phyloP scores from a whole-genome alignment of 2,329 filamentous ascomycete species.

The Cytospora paraplurivora region DNA sequence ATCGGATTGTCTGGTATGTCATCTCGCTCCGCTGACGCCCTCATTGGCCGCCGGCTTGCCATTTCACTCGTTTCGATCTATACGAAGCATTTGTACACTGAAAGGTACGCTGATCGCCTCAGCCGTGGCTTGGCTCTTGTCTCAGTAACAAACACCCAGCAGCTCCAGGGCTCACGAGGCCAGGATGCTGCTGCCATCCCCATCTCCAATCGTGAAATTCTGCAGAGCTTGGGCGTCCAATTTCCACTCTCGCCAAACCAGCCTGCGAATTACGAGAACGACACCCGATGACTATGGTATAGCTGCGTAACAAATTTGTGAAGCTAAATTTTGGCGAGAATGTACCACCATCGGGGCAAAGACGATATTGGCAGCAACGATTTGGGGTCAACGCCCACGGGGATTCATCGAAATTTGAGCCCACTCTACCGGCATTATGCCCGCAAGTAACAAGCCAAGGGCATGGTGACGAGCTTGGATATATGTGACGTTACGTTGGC shows the following conservation, averaged over 20 bases:
- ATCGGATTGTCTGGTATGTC: constrained; percentile 25
- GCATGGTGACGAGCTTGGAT: neutral
- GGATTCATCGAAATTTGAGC: neutral
- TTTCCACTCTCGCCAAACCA: neutral
- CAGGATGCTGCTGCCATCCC: neutral
- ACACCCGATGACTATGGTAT: neutral
- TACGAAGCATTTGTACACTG: constrained; percentile 29
- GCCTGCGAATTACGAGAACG: neutral
- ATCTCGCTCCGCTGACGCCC: constrained; percentile 23
- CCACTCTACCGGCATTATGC: neutral
- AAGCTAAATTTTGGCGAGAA: neutral
- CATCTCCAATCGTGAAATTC: neutral
- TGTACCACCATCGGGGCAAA: neutral
- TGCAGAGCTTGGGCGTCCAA: neutral
- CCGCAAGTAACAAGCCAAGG: neutral
- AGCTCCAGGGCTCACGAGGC: neutral
- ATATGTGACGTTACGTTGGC: neutral
- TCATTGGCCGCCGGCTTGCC: constrained; percentile 21
- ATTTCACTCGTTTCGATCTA: constrained; percentile 23
- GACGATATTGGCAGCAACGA: neutral
- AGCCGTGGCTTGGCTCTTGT: constrained; percentile 28
- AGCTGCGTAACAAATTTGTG: neutral
- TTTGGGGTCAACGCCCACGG: neutral
- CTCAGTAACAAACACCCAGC: constrained; percentile 21
- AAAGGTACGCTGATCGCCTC: constrained; percentile 24